A percentile compares a stretch with the other conserved stretches of the same genome.
Conservation (phyloP, 2,329 filamentous ascomycete species). For the Xylaria arbuscula region DNA sequence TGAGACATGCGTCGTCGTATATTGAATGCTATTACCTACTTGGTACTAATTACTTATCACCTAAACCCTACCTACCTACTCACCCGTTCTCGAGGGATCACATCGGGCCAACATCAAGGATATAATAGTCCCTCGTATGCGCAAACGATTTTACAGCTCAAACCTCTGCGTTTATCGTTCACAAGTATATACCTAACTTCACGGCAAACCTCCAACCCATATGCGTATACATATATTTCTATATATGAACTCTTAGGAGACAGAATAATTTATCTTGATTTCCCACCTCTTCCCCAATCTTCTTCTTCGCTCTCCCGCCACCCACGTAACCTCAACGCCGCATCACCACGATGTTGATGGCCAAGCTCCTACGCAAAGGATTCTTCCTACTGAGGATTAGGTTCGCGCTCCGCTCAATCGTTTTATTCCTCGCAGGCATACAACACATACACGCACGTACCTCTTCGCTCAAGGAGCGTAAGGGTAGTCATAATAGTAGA, state of each 20-base stretch:
- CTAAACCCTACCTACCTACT: too few relatives aligned
- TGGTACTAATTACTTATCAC: neutral
- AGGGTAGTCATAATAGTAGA: too few relatives aligned
- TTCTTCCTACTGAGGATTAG: slow-evolving; percentile 38
- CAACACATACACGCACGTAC: too few relatives aligned
- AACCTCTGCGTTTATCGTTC: too few relatives aligned
- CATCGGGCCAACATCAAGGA: too few relatives aligned
- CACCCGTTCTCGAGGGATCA: neutral
- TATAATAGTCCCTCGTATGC: too few relatives aligned
- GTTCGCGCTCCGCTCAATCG: slow-evolving; percentile 31
- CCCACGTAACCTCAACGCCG: neutral
- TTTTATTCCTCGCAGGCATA: neutral
- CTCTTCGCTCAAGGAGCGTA: too few relatives aligned
- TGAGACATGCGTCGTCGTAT: neutral
- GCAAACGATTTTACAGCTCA: too few relatives aligned
- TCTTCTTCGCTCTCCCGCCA: neutral
- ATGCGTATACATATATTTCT: too few relatives aligned
- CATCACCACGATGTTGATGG: slow-evolving; percentile 32
- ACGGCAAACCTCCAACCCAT: too few relatives aligned
- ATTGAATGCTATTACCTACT: neutral
- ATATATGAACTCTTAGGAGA: neutral
- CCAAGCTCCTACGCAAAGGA: slow-evolving; percentile 32
- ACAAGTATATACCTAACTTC: too few relatives aligned
- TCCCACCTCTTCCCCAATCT: neutral
- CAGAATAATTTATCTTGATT: neutral